A percentile compares a stretch with the other conserved stretches of the same genome.
These are phyloP conservation scores for Aspergillus funiculosus DNA, from an alignment of 495 filamentous ascomycete species.

Conservation along the genomic window DNA sequence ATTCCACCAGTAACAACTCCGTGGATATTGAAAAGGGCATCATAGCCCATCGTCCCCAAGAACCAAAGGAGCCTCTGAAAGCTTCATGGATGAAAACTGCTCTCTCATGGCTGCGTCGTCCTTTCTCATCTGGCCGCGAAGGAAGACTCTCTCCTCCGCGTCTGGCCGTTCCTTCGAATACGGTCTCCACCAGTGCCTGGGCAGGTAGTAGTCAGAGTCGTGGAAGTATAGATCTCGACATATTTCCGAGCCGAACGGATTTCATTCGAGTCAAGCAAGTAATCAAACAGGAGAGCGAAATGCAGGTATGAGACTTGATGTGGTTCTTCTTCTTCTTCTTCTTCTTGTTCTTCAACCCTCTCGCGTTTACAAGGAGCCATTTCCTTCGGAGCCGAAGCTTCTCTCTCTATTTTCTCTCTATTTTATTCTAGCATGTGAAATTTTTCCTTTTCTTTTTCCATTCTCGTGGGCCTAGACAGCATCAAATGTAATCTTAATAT, in stretches of 20 bases:
- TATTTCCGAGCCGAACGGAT: constrained; percentile 9
- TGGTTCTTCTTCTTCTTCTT: too few relatives aligned
- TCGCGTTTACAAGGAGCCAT: too few relatives aligned
- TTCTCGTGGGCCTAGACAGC: too few relatives aligned
- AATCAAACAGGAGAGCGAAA: constrained; percentile 36
- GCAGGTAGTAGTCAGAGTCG: constrained; percentile 25
- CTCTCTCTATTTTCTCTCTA: too few relatives aligned
- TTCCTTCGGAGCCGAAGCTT: too few relatives aligned
- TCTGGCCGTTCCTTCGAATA: constrained; percentile 22
- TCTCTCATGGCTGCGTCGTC: constrained; percentile 13
- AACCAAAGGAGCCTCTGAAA: not conserved
- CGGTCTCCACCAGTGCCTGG: constrained; percentile 37
- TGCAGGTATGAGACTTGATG: constrained; percentile 22
- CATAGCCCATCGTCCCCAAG: not conserved
- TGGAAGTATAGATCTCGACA: constrained; percentile 21
- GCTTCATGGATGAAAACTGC: constrained; percentile 17
- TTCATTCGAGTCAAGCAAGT: constrained; percentile 38
- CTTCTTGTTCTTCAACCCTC: too few relatives aligned
- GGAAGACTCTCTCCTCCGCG: constrained; percentile 15
- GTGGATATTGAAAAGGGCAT: constrained; percentile 27
- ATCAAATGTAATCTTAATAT: not conserved
- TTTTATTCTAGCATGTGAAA: too few relatives aligned
- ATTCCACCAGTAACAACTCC: constrained; percentile 1
- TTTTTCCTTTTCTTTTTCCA: too few relatives aligned
- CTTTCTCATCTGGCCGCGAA: constrained; percentile 9